Percentiles rank a stretch among this genome's conserved stretches.
Conservation (phyloP, 2,329 filamentous ascomycete species). For the Alternaria tenuissima region DNA sequence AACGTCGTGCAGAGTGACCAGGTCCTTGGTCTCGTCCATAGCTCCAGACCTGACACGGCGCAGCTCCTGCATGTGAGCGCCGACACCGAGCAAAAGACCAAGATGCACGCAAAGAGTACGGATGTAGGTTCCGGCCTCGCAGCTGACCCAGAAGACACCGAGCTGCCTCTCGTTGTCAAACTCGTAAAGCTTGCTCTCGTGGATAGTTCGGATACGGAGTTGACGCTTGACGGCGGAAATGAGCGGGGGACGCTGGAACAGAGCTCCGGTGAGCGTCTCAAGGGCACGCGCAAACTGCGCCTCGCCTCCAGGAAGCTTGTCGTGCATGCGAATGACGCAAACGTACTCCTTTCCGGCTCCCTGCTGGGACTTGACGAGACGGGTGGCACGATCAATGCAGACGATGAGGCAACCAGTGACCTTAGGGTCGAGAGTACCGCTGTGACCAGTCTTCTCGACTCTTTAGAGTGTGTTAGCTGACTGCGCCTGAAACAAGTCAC, state of each 20-base stretch:
- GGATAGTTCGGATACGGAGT: conserved; percentile 96
- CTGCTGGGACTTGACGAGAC: conserved; percentile 98
- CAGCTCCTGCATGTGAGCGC: conserved; percentile 98
- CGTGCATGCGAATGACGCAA: conserved; percentile 91
- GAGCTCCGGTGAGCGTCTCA: conserved; percentile 93
- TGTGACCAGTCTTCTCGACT: conserved; percentile 97
- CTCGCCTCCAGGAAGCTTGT: conserved; percentile 92
- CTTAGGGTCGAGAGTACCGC: conserved; percentile 96
- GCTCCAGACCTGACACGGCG: conserved; percentile 92
- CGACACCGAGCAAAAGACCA: conserved; percentile 78
- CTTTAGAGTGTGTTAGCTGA: conserved; percentile 54
- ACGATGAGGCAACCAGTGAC: conserved; percentile 96
- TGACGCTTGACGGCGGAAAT: conserved; percentile 99
- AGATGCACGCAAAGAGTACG: conserved; percentile 97
- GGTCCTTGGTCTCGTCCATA: conserved; percentile 87
- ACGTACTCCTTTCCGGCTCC: conserved; percentile 99
- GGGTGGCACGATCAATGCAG: conserved; percentile 94
- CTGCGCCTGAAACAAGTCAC: not conserved
- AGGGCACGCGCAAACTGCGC: conserved; percentile 91
- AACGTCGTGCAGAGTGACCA: conserved; percentile 95
- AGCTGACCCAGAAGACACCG: conserved; percentile 99
- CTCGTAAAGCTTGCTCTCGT: conserved; percentile 93
- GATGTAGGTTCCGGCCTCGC: conserved; percentile 98
- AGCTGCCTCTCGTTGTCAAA: conserved; percentile 98
- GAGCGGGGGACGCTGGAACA: conserved; percentile 95